Conservation (phyloP, 202 grass and related monocot genomes). For the Panicum hallii region DNA sequence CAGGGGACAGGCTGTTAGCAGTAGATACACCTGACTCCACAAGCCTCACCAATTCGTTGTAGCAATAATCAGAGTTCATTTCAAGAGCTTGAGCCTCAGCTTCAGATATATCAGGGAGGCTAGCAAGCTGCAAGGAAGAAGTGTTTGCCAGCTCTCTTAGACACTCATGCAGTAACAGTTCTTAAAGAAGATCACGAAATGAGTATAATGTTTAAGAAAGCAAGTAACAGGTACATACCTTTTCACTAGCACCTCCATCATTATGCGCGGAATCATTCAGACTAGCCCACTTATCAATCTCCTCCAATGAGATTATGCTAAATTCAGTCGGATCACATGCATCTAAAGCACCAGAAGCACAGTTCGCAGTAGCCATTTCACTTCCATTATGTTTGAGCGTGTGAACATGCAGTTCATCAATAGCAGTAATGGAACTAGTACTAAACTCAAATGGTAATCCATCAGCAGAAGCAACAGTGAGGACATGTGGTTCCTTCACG, state of each 20-base stretch:
- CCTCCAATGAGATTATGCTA: conserved; percentile 54
- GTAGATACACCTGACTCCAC: not conserved
- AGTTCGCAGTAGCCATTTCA: not conserved
- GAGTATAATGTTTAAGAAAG: not conserved
- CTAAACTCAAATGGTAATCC: not conserved
- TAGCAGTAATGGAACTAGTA: conserved; percentile 1
- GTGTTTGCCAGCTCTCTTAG: not conserved
- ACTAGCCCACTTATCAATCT: conserved; percentile 13
- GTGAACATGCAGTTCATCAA: not conserved
- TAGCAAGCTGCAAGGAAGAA: conserved; percentile 21
- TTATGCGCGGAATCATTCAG: conserved; percentile 19
- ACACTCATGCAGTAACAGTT: not conserved
- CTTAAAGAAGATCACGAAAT: not conserved
- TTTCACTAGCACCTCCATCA: not conserved
- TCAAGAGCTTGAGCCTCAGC: conserved; percentile 44
- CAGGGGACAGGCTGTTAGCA: not conserved
- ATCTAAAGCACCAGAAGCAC: conserved; percentile 4
- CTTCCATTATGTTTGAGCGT: not conserved
- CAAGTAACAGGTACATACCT: not conserved
- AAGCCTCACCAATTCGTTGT: conserved; percentile 53
- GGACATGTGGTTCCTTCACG: not conserved
- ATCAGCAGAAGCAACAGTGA: conserved; percentile 29
- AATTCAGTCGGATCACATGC: not conserved
- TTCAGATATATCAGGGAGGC: conserved; percentile 42
- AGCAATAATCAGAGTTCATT: conserved; percentile 40